Evolutionary conservation across 495 filamentous ascomycete species (phyloP), one percentile per base, ranked within the genome.

Genomic region (Amorphotheca resinae): DNA sequence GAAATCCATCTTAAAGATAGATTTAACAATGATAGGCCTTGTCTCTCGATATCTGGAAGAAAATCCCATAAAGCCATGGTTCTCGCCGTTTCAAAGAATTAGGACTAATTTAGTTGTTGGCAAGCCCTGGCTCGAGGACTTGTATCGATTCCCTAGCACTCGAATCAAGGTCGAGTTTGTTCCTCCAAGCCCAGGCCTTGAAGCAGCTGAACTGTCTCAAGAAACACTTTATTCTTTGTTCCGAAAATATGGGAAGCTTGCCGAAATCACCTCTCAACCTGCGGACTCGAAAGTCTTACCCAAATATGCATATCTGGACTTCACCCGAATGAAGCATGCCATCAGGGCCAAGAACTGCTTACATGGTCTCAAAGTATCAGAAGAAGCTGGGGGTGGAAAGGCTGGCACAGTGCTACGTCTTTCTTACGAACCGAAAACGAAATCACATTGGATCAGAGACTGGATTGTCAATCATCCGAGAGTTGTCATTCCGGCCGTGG

Each of bases 51-150:
- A 82, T 47, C 64, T 95, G 0, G 61, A 70, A 33, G 64, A 87
- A 37, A 66, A 79, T n/a, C 77, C 76, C 0, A 76, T 93, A 36
- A 82, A 73, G 47, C 89, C 89, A 22, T 88, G 87, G 79, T 94
- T 87, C 64, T 89, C 79, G 46, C 88, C 88, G 1, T 79, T 93
- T 38, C 69, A 73, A n/a, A 60, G 67, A 16, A 79, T 89, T 41
- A 73, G 70, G 25, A 71, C 76, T 4, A 73, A 73, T 32, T 63
- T 82, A 7, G 93, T 98, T 8, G 61, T 72, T 14, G 91, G 91
- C 9, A 72, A 72, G n/a, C 91, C 91, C 0, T 98, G 91, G 91
- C 67, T 96, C 15, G 91, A 98, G 53, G 91, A 98, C 61, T 64
- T 98, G 2, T 81, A 82, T 50, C 77, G 88, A 8, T 77, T 84